Evolutionary conservation across 768 basidiomycete species (phyloP).

Genomic region (Daedalea quercina): DNA sequence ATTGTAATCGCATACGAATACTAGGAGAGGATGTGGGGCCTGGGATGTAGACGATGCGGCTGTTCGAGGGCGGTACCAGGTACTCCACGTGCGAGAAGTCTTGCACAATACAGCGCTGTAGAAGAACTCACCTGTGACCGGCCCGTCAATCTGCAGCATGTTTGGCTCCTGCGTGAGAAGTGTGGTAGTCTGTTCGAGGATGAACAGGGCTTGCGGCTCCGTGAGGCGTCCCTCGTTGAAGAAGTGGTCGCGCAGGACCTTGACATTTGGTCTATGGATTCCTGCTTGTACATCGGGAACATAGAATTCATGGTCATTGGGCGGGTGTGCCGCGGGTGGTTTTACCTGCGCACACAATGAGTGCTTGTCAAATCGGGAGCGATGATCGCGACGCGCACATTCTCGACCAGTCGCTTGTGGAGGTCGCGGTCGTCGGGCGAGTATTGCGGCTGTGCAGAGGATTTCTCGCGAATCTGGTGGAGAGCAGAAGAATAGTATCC

Average conservation of each 20-base stretch:
- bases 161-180: slow-evolving; percentile 75
- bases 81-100: too few species aligned
- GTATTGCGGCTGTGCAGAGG: background rate
- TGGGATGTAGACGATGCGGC: too few species aligned
- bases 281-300: slow-evolving; percentile 32
- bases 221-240: slow-evolving; percentile 78
- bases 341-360: slow-evolving; percentile 10
- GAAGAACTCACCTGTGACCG: slow-evolving; percentile 70
- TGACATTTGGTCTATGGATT: slow-evolving; percentile 66
- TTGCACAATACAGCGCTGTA: too few species aligned
- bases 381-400: slow-evolving; percentile 23
- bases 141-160: slow-evolving; percentile 78
- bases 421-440: slow-evolving; percentile 18
- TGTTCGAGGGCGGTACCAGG: too few species aligned
- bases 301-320: slow-evolving; percentile 21
- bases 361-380: background rate
- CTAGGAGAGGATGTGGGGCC: too few species aligned
- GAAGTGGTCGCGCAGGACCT: slow-evolving; percentile 85
- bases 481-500: slow-evolving; percentile 16
- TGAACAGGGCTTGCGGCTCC: slow-evolving; percentile 80
- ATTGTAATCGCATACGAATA: too few species aligned
- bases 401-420: slow-evolving; percentile 28
- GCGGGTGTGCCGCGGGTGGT: slow-evolving; percentile 16
- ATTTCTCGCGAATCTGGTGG: slow-evolving; percentile 10
- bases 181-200: slow-evolving; percentile 61